phyloP scores from a whole-genome alignment of 2,329 filamentous ascomycete species.

The Clathrospora elynae region DNA sequence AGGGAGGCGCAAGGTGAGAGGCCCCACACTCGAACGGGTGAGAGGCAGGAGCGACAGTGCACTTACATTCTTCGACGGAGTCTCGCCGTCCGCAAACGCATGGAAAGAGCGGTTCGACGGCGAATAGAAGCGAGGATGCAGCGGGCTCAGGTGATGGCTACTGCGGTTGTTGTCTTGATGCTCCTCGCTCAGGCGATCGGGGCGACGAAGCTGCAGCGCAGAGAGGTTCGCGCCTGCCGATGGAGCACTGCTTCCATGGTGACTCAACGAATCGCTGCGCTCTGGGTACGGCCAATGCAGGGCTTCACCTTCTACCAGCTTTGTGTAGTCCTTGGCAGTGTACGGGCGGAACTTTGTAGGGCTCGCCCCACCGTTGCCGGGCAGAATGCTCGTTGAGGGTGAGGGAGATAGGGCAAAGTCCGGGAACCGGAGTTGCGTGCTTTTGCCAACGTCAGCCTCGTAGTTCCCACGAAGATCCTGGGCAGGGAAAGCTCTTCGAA shows the following conservation, averaged over 20 bases:
- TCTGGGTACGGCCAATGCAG: conserved; percentile 25
- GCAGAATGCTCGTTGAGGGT: conserved; percentile 14
- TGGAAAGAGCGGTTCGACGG: conserved; percentile 29
- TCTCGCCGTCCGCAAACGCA: conserved; percentile 26
- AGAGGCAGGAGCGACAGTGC: conserved; percentile 18
- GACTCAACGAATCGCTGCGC: conserved; percentile 12
- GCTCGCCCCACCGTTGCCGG: conserved; percentile 20
- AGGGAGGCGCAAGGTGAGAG: conserved; percentile 9
- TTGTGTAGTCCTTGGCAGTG: conserved; percentile 35
- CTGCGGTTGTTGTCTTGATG: conserved; percentile 10
- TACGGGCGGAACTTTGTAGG: conserved; percentile 33
- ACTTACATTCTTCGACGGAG: conserved; percentile 44
- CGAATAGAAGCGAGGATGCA: conserved; percentile 42
- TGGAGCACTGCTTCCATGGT: conserved; percentile 17
- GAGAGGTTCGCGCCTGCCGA: conserved; percentile 8
- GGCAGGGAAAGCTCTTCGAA: conserved; percentile 22
- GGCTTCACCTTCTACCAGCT: conserved; percentile 31
- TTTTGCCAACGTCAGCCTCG: conserved; percentile 10
- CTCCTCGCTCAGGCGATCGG: conserved; percentile 26
- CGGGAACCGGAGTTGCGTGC: conserved; percentile 19
- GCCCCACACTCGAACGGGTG: conserved; percentile 9
- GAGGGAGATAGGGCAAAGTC: conserved; percentile 22
- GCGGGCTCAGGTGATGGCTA: conserved; percentile 8
- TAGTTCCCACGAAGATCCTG: conserved; percentile 24
- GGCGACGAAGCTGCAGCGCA: conserved; percentile 11